Evolutionary conservation across 768 basidiomycete species (phyloP).

Genomic region (Mycena sanguinolenta): DNA sequence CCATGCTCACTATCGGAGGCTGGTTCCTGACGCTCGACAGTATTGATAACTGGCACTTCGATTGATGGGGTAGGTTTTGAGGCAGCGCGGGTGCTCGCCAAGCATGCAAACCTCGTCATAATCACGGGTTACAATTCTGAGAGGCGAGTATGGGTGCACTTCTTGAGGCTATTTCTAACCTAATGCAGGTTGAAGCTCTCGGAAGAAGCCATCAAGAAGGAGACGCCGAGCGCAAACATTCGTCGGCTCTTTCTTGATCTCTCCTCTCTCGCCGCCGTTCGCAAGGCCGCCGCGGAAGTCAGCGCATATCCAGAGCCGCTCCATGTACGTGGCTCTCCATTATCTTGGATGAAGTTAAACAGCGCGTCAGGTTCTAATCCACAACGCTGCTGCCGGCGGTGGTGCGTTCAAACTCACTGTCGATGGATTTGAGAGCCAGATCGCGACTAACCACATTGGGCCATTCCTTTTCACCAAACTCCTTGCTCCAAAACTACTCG

Average conservation of each 20-base stretch:
- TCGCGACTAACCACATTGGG: not conserved
- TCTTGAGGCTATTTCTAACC: too few species aligned
- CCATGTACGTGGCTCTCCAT: not conserved
- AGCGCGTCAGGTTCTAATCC: constrained; percentile 1
- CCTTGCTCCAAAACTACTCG: not conserved
- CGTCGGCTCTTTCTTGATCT: constrained; percentile 19
- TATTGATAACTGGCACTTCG: constrained; percentile 9
- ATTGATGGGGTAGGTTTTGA: constrained; percentile 14
- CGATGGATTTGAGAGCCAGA: not conserved
- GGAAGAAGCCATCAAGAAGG: constrained; percentile 15
- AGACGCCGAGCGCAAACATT: constrained; percentile 1
- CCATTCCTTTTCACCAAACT: constrained; percentile 7
- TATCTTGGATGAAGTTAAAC: not conserved
- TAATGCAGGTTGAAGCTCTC: constrained; percentile 6
- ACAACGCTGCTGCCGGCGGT: constrained; percentile 15
- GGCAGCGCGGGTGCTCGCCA: constrained; percentile 1
- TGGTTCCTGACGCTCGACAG: not conserved
- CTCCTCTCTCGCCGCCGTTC: constrained; percentile 12
- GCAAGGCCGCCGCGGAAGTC: constrained; percentile 24
- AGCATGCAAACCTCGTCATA: constrained; percentile 10
- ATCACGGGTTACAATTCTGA: constrained; percentile 16
- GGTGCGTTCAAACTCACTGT: not conserved
- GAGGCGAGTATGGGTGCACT: not conserved
- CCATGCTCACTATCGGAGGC: not conserved
- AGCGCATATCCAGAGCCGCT: constrained; percentile 17